Conservation (phyloP, 2,329 filamentous ascomycete genomes). For the Colletotrichum agaves region DNA sequence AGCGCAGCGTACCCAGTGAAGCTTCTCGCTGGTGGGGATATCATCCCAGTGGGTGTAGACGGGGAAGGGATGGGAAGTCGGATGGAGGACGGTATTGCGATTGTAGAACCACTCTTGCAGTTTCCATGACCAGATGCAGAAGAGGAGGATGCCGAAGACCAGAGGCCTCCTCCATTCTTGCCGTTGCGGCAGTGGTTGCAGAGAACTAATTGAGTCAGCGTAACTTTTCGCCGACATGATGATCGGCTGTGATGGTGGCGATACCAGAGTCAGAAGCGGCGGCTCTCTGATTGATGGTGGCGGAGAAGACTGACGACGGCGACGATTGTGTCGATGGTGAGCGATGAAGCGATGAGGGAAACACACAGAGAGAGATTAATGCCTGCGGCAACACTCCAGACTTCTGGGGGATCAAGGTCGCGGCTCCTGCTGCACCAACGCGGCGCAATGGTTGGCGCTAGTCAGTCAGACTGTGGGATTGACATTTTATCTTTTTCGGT, state of each 20-base stretch:
- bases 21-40: conserved; percentile 56
- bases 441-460: conserved; percentile 9
- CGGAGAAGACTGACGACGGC: no score
- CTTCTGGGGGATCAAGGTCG: background rate
- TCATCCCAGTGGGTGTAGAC: conserved; percentile 41
- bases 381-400: background rate
- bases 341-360: background rate
- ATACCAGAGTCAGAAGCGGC: conserved; percentile 1
- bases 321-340: background rate
- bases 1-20: conserved; percentile 57
- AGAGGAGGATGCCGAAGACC: conserved; percentile 17
- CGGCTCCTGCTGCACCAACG: conserved; percentile 8
- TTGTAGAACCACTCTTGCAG: conserved; percentile 13
- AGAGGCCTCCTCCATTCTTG: conserved; percentile 21
- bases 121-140: conserved; percentile 23
- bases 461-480: conserved; percentile 7
- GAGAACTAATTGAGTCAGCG: conserved; percentile 26
- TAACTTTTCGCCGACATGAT: conserved; percentile 31
- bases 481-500: background rate
- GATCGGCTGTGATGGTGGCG: background rate
- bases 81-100: conserved; percentile 11
- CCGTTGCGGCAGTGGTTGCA: conserved; percentile 3
- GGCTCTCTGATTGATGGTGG: no score
- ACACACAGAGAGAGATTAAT: background rate
- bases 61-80: background rate